Percentiles rank a stretch among this genome's conserved stretches.
phyloP scores from a whole-genome alignment of 345 rosid genomes.

The Ceriops zippeliana region DNA sequence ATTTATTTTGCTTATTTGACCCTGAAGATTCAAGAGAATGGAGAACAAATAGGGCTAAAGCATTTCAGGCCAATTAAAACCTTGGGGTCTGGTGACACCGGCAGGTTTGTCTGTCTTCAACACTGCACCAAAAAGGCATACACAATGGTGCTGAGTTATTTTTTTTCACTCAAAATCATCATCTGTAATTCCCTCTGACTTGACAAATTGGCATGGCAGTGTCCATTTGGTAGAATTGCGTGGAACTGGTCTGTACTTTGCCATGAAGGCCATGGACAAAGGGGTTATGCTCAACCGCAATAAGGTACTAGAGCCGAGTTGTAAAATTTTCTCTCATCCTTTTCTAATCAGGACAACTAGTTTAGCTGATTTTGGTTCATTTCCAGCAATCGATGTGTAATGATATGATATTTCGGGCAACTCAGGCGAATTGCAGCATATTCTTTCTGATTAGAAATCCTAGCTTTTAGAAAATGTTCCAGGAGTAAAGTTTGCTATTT shows the following conservation, averaged over 20 bases:
- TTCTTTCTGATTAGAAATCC: too few relatives aligned
- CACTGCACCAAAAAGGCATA: too few relatives aligned
- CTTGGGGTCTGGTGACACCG: constrained; percentile 97
- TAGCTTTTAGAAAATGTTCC: too few relatives aligned
- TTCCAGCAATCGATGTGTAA: too few relatives aligned
- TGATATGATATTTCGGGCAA: too few relatives aligned
- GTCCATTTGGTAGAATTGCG: constrained; percentile 85
- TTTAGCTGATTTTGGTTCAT: too few relatives aligned
- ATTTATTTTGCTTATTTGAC: background rate
- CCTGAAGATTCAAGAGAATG: constrained; percentile 52
- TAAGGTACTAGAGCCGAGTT: constrained; percentile 46
- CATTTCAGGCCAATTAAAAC: constrained; percentile 89
- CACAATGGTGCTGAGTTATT: too few relatives aligned
- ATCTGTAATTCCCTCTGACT: background rate
- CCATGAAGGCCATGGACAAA: constrained; percentile 99
- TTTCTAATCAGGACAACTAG: background rate
- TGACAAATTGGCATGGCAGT: constrained; percentile 38
- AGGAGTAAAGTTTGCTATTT: background rate
- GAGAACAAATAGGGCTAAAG: constrained; percentile 68
- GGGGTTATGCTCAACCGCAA: constrained; percentile 83
- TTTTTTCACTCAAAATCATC: background rate
- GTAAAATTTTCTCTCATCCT: background rate
- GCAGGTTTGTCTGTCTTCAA: constrained; percentile 49
- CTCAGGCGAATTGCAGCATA: too few relatives aligned
- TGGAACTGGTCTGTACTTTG: constrained; percentile 67